These are phyloP conservation scores for Dalechampia spathulata DNA, from an alignment of 441 rosid species.

Conservation along the genomic window DNA sequence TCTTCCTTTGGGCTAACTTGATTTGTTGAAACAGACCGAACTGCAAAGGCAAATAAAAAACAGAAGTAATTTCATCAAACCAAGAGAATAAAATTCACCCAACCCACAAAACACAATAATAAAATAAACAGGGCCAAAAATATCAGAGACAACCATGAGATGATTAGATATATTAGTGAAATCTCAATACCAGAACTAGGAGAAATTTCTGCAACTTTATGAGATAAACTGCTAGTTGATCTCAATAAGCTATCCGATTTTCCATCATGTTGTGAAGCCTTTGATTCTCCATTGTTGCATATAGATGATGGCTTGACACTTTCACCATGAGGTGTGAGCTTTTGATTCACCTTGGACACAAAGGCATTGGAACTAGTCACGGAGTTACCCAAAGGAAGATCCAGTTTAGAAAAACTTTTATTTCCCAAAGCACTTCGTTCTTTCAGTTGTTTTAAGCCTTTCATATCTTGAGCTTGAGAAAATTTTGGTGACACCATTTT, in stretches of 20 bases:
- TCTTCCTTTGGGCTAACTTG: conserved; percentile 61
- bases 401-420: conserved; percentile 36
- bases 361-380: conserved; percentile 27
- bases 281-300: conserved; percentile 46
- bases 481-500: conserved; percentile 47
- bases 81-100: too few species aligned
- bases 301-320: conserved; percentile 27
- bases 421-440: conserved; percentile 45
- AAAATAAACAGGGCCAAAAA: too few species aligned
- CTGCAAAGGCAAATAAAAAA: conserved; percentile 29
- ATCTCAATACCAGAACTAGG: conserved; percentile 45
- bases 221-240: conserved; percentile 41
- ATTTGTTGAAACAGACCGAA: conserved; percentile 35
- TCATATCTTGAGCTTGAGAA: conserved; percentile 48
- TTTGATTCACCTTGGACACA: conserved; percentile 46
- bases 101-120: too few species aligned
- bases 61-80: too few species aligned
- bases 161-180: too few species aligned
- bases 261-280: conserved; percentile 52
- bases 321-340: conserved; percentile 48
- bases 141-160: conserved; percentile 4
- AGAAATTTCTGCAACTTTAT: conserved; percentile 42
- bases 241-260: conserved; percentile 44
- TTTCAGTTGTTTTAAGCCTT: conserved; percentile 50
- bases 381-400: conserved; percentile 25